phyloP scores from a whole-genome alignment of 371 early-diverging fungal species.

The Saksenaea vasiformis region DNA sequence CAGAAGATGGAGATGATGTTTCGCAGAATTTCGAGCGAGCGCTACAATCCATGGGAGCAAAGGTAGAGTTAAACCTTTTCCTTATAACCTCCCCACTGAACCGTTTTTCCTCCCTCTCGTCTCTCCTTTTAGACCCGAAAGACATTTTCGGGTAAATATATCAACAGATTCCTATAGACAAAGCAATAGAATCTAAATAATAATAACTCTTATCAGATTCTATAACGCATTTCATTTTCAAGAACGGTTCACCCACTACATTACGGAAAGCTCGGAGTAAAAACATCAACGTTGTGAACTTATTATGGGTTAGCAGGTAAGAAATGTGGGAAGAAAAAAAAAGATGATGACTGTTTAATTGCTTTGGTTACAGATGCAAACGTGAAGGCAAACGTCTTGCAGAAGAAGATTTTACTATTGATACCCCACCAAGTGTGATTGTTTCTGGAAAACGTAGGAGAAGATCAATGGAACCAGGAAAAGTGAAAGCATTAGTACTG shows the following conservation, averaged over 20 bases:
- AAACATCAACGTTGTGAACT: slow-evolving; percentile 35
- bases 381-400: slow-evolving; percentile 31
- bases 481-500: slow-evolving; percentile 32
- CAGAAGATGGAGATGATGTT: slow-evolving; percentile 53
- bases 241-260: slow-evolving; percentile 48
- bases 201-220: slow-evolving; percentile 28
- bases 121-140: slow-evolving; percentile 24
- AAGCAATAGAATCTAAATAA: background rate
- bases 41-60: slow-evolving; percentile 50
- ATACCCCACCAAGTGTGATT: slow-evolving; percentile 30
- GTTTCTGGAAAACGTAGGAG: slow-evolving; percentile 32
- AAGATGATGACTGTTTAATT: background rate
- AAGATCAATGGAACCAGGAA: slow-evolving; percentile 52
- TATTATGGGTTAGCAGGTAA: slow-evolving; percentile 43
- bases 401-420: slow-evolving; percentile 40
- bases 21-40: slow-evolving; percentile 45
- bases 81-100: too few relatives aligned
- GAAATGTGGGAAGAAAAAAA: background rate
- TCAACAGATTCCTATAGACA: background rate
- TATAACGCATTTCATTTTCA: slow-evolving; percentile 47
- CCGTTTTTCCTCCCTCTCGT: background rate
- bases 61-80: slow-evolving; percentile 17
- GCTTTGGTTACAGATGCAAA: slow-evolving; percentile 25
- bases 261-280: slow-evolving; percentile 38
- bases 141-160: slow-evolving; percentile 27